Percentiles rank a stretch among this genome's conserved stretches.
Evolutionary conservation across 2,329 filamentous ascomycete species (phyloP).

Genomic region (Ilyonectria sp.): DNA sequence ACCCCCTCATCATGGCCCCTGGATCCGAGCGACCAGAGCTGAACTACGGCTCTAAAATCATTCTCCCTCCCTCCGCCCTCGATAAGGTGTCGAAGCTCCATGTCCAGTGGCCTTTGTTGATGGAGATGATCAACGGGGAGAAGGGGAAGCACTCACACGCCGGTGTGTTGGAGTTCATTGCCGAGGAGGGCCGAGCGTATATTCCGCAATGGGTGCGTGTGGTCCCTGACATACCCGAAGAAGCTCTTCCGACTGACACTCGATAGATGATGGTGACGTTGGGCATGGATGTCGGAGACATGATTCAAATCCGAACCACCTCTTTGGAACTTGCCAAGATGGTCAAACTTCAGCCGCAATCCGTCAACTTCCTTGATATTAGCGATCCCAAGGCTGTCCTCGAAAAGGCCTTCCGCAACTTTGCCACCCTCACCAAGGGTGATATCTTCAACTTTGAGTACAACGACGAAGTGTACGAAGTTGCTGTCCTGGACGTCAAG

Average conservation of each 20-base stretch:
- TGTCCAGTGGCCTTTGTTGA: constrained; percentile 97
- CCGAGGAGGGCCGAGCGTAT: constrained; percentile 96
- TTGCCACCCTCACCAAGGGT: constrained; percentile 92
- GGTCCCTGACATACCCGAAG: background rate
- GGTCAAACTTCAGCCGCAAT: constrained; percentile 97
- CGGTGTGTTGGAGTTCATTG: constrained; percentile 96
- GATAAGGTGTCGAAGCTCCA: constrained; percentile 97
- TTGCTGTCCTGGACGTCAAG: constrained; percentile 94
- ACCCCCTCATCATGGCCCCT: constrained; percentile 94
- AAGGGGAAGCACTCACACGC: constrained; percentile 88
- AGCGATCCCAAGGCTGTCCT: constrained; percentile 97
- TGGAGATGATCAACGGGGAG: constrained; percentile 93
- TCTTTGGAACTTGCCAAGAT: constrained; percentile 91
- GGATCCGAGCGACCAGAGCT: constrained; percentile 90
- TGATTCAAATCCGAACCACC: constrained; percentile 95
- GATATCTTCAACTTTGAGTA: constrained; percentile 98
- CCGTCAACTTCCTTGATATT: constrained; percentile 94
- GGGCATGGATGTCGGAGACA: constrained; percentile 89
- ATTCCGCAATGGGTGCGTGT: constrained; percentile 89
- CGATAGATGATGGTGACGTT: constrained; percentile 93
- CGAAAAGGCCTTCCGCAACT: constrained; percentile 96
- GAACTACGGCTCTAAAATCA: constrained; percentile 98
- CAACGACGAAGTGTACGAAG: constrained; percentile 93
- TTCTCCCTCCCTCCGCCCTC: constrained; percentile 94
- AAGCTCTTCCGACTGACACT: constrained; percentile 39